Evolutionary conservation across 352 stramenopile genomes (phyloP), one percentile per base, ranked within the genome.

Genomic region (Phytophthora sansomeana): DNA sequence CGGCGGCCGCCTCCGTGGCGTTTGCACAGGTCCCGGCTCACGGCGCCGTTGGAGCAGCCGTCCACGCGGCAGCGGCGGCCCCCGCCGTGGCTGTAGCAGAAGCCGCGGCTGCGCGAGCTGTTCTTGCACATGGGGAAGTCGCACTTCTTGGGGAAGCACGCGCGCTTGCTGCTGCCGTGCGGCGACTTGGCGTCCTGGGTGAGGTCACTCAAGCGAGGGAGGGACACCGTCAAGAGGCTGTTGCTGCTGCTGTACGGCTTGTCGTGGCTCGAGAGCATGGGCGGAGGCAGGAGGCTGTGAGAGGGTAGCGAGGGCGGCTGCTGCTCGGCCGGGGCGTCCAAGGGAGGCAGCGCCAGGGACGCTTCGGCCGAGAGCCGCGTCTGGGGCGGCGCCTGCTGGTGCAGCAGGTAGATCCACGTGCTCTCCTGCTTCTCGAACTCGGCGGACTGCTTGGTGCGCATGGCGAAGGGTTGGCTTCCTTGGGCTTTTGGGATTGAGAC

Each of bases 51-150:
- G 39, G 78, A 76, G 63, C 84, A 93, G 26, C 75, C 78, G 49
- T 91, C 79, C 41, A 91, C 75, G 14, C 82, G 66, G 56, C 84
- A 93, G 29, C 84, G 80, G 0, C 84, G 73, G 1, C 84, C 84
- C 8, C 84, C 84, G 16, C 84, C 84, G 51, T 93, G 84, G 53
- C 78, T 90, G 77, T 93, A 93, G 64, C 84, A 93, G 66, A 91
- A 93, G 44, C 85, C 85, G 39, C 85, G 85, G 55, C 79, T 90
- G 42, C 85, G 82, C 16, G 85, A 89, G 58, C 77, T 87, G 80
- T 93, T 93, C 69, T 90, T 90, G 77, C 85, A 93, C 80, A 93
- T 86, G 8, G 85, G 85, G 46, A 93, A 93, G 70, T 91, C 83
- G 65, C 85, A 93, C 58, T 92, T 92, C 76, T 92, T 92, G 17